These are phyloP conservation scores for Debaryomyces fabryi DNA, from an alignment of 1,139 yeast genomes.

Conservation along the genomic window DNA sequence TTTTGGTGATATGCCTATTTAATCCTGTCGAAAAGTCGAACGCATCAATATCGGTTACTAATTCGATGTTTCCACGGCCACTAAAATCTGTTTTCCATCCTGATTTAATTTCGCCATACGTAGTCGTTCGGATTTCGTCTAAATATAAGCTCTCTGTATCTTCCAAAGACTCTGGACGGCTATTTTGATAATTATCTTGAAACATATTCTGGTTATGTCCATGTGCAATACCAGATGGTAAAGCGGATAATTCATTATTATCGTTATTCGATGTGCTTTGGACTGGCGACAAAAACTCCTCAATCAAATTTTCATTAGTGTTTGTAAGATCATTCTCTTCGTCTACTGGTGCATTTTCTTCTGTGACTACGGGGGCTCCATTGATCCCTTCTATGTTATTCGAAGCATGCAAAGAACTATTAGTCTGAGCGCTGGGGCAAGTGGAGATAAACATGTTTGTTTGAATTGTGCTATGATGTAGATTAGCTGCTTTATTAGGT, in stretches of 20 bases:
- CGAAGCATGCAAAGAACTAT: not conserved
- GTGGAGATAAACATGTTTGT: conserved; percentile 28
- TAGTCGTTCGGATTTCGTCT: conserved; percentile 73
- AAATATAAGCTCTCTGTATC: conserved; percentile 47
- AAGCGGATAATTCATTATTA: not conserved
- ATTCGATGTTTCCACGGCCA: conserved; percentile 73
- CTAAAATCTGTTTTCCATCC: conserved; percentile 96
- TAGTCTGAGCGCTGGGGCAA: conserved; percentile 7
- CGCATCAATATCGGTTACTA: conserved; percentile 69
- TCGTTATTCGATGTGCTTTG: not conserved
- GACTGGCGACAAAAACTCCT: conserved; percentile 26
- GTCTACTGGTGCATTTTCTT: not conserved
- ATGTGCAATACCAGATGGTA: not conserved
- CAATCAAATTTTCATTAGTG: conserved; percentile 31
- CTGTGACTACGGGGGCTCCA: not conserved
- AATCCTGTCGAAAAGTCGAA: conserved; percentile 60
- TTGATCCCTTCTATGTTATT: conserved; percentile 2
- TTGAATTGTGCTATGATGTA: conserved; percentile 46
- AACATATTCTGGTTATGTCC: not conserved
- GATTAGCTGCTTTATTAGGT: conserved; percentile 20
- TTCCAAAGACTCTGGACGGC: conserved; percentile 1
- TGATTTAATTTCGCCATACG: conserved; percentile 76
- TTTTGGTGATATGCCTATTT: conserved; percentile 29
- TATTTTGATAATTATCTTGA: not conserved
- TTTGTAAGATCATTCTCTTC: conserved; percentile 13